Base-by-base conservation (phyloP, 2,329 filamentous ascomycete genomes). In the Alternaria sp. region DNA sequence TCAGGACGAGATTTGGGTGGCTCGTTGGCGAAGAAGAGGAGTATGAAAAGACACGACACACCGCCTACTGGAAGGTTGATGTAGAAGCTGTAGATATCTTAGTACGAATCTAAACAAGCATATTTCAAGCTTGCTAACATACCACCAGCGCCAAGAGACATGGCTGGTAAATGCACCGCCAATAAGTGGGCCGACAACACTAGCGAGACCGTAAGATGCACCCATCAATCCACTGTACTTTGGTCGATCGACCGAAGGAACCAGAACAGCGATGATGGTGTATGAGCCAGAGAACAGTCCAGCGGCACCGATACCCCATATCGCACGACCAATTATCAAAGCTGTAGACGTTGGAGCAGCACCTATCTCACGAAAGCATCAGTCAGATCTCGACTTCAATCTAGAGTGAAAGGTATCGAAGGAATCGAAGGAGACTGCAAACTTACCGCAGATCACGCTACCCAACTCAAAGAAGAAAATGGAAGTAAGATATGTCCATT, bases 11-110 rank as follows among this genome's bases (percentile, higher is more conserved):
- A 2, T 62, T 60, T 11, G 59, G 53, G 51, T 61, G 52, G 67
- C 53, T 58, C 57, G 69, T 69, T 13, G 63, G 71, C 40, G 51
- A 76, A 74, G 59, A 75, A 75, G 57, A 74, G 71, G 41, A 69
- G 68, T 0, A 76, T 67, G 21, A 74, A 70, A 3, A 51, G 55
- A 10, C 70, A 53, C 0, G 78, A 76, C 6, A 80, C 54, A 7
- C 71, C 81, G 13, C 81, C 80, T 40, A 82, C 76, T 0, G 80
- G 80, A 0, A 82, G 67, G 51, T 82, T 81, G 57, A 65, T 80
- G 69, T 75, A 80, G 57, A 78, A 74, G 44, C 52, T 55, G 14
- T 11, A 13, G 1, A 4, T 10, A 3, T 5, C 3, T 55, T 6
- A 55, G 52, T 1, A 1, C 1, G n/a, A 3, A 0, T 24, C 2